These are phyloP conservation scores for Mycosphaerella arachidis DNA, from an alignment of 2,329 filamentous ascomycete genomes.

Conservation along the genomic window DNA sequence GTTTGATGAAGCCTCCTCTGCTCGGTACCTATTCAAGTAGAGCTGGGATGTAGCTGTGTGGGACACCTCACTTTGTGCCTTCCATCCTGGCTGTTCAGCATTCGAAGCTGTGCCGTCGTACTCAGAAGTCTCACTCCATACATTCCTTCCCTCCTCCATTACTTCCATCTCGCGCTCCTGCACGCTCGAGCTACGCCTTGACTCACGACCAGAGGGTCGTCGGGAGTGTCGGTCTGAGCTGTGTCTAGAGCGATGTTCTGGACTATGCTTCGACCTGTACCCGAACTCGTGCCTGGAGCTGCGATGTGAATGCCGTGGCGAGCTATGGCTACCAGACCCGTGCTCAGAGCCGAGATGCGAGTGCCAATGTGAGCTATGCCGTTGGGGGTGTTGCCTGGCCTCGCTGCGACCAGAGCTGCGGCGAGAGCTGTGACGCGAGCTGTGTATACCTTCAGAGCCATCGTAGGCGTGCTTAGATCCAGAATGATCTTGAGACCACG, in stretches of 20 bases:
- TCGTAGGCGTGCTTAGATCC: constrained; percentile 1
- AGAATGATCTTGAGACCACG: neutral
- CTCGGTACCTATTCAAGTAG: constrained; percentile 3
- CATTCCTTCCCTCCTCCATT: constrained; percentile 6
- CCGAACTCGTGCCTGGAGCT: neutral
- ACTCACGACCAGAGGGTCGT: neutral
- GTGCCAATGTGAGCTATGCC: neutral
- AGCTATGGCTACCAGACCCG: neutral
- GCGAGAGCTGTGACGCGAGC: neutral
- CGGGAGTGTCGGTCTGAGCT: neutral
- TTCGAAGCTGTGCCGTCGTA: constrained; percentile 1
- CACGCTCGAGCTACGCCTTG: neutral
- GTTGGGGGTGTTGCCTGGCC: neutral
- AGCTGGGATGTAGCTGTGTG: neutral
- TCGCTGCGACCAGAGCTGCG: neutral
- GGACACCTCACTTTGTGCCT: neutral
- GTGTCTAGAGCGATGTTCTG: neutral
- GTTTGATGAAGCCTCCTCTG: neutral
- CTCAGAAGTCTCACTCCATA: neutral
- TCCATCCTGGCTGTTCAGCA: neutral
- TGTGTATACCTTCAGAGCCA: neutral
- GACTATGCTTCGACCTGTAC: neutral
- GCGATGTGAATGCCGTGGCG: neutral
- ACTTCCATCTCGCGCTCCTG: neutral
- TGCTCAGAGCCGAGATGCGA: neutral